Base-by-base conservation (phyloP, 2,329 filamentous ascomycete species). In the Ophiostoma tasmaniense region DNA sequence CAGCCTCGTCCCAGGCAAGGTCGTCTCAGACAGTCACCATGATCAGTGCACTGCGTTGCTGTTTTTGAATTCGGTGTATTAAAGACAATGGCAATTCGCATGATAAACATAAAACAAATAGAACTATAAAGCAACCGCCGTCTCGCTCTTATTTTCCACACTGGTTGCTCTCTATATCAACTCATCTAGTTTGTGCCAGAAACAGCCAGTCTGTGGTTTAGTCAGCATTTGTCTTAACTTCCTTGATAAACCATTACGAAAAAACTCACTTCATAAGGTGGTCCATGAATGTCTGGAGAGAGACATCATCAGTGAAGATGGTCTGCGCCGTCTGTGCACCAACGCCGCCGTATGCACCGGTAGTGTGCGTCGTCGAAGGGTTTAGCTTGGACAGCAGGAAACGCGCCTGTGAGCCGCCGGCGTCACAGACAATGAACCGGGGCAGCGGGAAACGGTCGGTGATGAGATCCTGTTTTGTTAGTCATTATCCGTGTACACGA, bases 261-360 rank as follows among this genome's bases (percentile, higher is more conserved):
- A 45, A 45, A 64, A 64, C 61, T 22, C 37, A 64, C 92, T 99
- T 99, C 95, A 99, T 99, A 78, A 99, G 83, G 81, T 98, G 93
- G 76, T 99, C 95, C 95, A 99, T 99, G 78, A 99, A 99, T 1
- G 94, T 98, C 80, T 98, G 94, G 77, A 99, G 82, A 68, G 93
- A 97, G 68, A 99, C 95, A 79, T 99, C 95, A 76, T 99, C 95
- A 0, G 95, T 99, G 81, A 99, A 99, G 75, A 99, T 99, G 5
- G 95, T 99, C 80, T 99, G 95, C 10, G 94, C 93, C 64, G 90
- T 93, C 76, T 94, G 91, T 2, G 86, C 85, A 37, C 90, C 88
- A 66, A 94, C 91, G 71, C 93, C 93, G 69, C 95, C 95, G 76
- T 97, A 98, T 14, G 91, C 90, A 67, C 92, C 92, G 0, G 90